Base-by-base conservation (phyloP, 805 yeast genomes). In the Ogataea chonburiensis region DNA sequence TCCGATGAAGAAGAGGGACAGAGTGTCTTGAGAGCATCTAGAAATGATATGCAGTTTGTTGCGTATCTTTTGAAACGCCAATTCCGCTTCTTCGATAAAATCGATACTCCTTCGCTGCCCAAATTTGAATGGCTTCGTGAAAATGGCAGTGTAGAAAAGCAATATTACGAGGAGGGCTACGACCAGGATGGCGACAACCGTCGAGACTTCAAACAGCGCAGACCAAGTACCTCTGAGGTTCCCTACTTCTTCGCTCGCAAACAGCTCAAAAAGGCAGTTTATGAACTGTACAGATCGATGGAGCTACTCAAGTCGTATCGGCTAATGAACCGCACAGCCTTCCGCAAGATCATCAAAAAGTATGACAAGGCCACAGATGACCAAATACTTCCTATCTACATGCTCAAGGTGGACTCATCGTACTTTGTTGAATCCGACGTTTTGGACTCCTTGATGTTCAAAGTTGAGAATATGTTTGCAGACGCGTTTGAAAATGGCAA, bases 291-390 rank as follows among this genome's bases (percentile, higher is more conserved):
- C 57, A 70, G 91, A 40, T 75, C 84, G 7, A 64, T 87, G 43
- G 85, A 84, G 41, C 68, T 86, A 22, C 61, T 85, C 32, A 75
- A 75, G 45, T 81, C 86, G 0, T 93, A 79, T 58, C 70, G 86
- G 46, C 67, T 80, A 31, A 60, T 89, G 49, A 93, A 93, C 60
- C 70, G 88, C 19, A 88, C 95, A 0, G 98, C 94, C 0, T 78
- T 89, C 52, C 73, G 96, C 34, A 93, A 93, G 53, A 79, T 93
- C 52, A 70, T 87, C 40, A 93, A 93, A 55, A 93, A 93, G 58
- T 89, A 77, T 56, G 98, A 93, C 61, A 93, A 93, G 53, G 70
- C 81, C 4, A 70, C 80, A 2, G 55, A 65, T 9, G 64, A 75
- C 7, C 48, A 64, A 1, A 47, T 71, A 4, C 65, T 76, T 9